phyloP scores from a whole-genome alignment of 768 basidiomycete genomes.

The Dacryopinax spathularia region DNA sequence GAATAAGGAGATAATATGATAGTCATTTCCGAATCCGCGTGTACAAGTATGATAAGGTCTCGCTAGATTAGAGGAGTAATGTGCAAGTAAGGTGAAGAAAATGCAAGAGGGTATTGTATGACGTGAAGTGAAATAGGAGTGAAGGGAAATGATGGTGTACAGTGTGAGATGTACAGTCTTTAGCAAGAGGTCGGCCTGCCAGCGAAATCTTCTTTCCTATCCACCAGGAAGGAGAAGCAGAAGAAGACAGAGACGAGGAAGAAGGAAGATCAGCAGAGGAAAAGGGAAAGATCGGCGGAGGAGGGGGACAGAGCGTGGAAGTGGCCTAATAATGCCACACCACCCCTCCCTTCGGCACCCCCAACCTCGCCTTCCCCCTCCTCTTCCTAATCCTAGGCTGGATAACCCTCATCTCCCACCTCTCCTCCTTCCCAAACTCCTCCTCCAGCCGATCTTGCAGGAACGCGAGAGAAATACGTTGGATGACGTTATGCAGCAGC shows the following conservation, averaged over 20 bases:
- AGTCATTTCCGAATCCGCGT: not conserved
- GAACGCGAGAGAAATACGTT: constrained; percentile 5
- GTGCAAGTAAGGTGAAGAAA: not conserved
- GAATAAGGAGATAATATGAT: not conserved
- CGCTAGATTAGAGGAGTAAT: too few species aligned
- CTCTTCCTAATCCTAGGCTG: not conserved
- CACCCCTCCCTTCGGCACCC: not conserved
- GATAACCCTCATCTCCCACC: not conserved
- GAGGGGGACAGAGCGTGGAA: not conserved
- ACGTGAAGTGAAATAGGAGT: not conserved
- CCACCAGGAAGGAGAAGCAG: not conserved
- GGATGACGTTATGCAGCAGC: not conserved
- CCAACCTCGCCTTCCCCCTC: not conserved
- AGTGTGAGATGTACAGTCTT: not conserved
- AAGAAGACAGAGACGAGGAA: not conserved
- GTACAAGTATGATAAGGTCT: too few species aligned
- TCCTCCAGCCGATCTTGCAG: not conserved
- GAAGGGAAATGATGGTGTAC: not conserved
- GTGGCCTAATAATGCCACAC: not conserved
- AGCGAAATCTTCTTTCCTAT: not conserved
- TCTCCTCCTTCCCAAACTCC: not conserved
- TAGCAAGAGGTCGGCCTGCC: not conserved
- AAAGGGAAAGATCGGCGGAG: too few species aligned
- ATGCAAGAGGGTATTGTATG: not conserved
- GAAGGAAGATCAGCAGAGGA: not conserved